These are phyloP conservation scores for Populus deltoides DNA, from an alignment of 345 rosid genomes.

Conservation along the genomic window DNA sequence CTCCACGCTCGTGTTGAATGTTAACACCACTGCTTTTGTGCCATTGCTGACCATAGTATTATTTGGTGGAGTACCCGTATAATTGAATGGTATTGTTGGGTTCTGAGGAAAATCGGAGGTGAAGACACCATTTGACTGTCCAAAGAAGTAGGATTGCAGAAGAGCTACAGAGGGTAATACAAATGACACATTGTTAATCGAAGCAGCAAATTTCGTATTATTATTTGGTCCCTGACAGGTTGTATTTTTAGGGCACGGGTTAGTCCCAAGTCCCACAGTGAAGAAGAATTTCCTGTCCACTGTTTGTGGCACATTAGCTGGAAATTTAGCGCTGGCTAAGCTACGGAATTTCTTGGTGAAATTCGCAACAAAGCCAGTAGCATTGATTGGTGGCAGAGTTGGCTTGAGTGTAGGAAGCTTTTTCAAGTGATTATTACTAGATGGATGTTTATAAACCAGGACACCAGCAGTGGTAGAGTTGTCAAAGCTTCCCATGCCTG, in stretches of 20 bases:
- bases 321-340: conserved; percentile 16
- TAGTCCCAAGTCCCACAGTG: conserved; percentile 25
- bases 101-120: conserved; percentile 28
- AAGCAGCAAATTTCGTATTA: conserved; percentile 26
- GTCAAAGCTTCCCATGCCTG: conserved; percentile 21
- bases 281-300: conserved; percentile 23
- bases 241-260: conserved; percentile 20
- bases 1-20: conserved; percentile 29
- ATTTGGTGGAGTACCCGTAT: conserved; percentile 26
- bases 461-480: conserved; percentile 21
- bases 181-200: conserved; percentile 23
- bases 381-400: conserved; percentile 18
- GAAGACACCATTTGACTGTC: conserved; percentile 22
- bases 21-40: conserved; percentile 8
- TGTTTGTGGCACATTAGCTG: conserved; percentile 25
- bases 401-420: conserved; percentile 13
- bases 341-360: conserved; percentile 22
- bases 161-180: conserved; percentile 17
- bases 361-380: conserved; percentile 19
- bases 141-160: conserved; percentile 22
- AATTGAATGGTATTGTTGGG: conserved; percentile 17
- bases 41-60: conserved; percentile 21
- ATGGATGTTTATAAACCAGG: conserved; percentile 20
- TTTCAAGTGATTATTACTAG: background rate
- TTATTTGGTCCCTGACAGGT: conserved; percentile 30